Percentiles rank a stretch among this genome's conserved stretches.
Evolutionary conservation across 108 stramenopile species (phyloP).

Genomic region (Cyclostephanos tholiformis): DNA sequence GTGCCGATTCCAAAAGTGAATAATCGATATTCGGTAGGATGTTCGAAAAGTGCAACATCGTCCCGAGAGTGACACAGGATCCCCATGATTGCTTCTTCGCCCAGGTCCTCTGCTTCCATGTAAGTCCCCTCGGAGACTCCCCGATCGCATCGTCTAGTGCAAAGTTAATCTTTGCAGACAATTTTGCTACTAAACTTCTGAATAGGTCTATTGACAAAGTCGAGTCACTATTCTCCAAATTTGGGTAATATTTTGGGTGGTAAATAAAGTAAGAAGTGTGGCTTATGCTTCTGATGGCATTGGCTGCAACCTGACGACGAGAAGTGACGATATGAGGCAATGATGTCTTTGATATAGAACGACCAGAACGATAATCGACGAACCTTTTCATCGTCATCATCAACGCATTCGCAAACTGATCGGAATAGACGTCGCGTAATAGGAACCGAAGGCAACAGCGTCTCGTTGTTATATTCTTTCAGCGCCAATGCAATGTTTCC

Average conservation of each 20-base stretch:
- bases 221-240: not conserved
- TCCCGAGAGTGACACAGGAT: conserved; percentile 52
- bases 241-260: conserved; percentile 12
- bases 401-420: conserved; percentile 26
- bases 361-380: not conserved
- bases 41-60: conserved; percentile 25
- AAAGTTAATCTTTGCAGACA: conserved; percentile 46
- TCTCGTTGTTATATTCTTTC: conserved; percentile 28
- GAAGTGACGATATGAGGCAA: not conserved
- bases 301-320: conserved; percentile 51
- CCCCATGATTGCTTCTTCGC: conserved; percentile 83
- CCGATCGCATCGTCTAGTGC: conserved; percentile 47
- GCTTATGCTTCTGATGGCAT: conserved; percentile 70
- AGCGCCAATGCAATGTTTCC: conserved; percentile 67
- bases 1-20: conserved; percentile 16
- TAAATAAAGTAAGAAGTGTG: conserved; percentile 57
- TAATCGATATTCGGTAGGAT: conserved; percentile 10
- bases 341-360: not conserved
- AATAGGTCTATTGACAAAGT: conserved; percentile 17
- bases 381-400: conserved; percentile 69
- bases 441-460: conserved; percentile 2
- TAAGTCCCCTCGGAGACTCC: conserved; percentile 36
- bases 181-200: conserved; percentile 21
- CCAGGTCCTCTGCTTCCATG: conserved; percentile 73
- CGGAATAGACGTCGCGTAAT: conserved; percentile 25